Evolutionary conservation across 345 rosid genomes (phyloP).

Genomic region (Bruguiera gymnorhiza): DNA sequence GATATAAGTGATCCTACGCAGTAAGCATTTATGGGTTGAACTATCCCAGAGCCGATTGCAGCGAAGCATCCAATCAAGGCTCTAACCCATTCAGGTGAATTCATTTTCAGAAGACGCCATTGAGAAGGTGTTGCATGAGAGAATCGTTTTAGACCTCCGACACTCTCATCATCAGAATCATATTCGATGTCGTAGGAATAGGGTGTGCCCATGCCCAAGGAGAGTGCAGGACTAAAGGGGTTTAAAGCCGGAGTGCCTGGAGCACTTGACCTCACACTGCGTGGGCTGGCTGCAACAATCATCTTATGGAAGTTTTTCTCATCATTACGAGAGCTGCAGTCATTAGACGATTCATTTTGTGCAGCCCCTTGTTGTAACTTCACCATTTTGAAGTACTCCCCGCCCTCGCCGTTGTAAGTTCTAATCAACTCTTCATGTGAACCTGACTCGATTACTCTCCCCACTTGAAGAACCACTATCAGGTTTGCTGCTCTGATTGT

Average conservation of each 20-base stretch:
- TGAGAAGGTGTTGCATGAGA: conserved; percentile 48
- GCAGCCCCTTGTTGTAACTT: conserved; percentile 38
- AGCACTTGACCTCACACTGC: conserved; percentile 41
- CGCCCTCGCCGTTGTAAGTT: conserved; percentile 30
- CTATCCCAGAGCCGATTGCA: conserved; percentile 59
- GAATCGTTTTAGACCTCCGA: conserved; percentile 17
- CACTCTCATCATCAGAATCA: conserved; percentile 39
- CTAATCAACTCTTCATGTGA: conserved; percentile 48
- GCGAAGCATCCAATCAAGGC: conserved; percentile 55
- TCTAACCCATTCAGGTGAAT: conserved; percentile 46
- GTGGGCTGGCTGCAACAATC: conserved; percentile 40
- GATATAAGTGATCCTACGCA: conserved; percentile 57
- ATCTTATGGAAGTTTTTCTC: conserved; percentile 24
- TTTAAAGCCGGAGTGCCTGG: conserved; percentile 37
- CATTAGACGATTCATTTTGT: conserved; percentile 27
- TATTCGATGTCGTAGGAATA: conserved; percentile 45
- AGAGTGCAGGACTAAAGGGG: conserved; percentile 60
- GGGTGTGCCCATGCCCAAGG: conserved; percentile 58
- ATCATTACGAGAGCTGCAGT: conserved; percentile 19
- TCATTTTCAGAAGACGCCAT: conserved; percentile 59
- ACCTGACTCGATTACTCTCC: conserved; percentile 60
- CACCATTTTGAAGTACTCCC: conserved; percentile 53
- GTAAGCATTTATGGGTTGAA: conserved; percentile 68
- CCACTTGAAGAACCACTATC: conserved; percentile 53
- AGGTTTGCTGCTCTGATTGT: conserved; percentile 47